Evolutionary conservation across 139 green algal genomes (phyloP), one percentile per base, ranked within the genome.

Genomic region (Pleodorina starrii): DNA sequence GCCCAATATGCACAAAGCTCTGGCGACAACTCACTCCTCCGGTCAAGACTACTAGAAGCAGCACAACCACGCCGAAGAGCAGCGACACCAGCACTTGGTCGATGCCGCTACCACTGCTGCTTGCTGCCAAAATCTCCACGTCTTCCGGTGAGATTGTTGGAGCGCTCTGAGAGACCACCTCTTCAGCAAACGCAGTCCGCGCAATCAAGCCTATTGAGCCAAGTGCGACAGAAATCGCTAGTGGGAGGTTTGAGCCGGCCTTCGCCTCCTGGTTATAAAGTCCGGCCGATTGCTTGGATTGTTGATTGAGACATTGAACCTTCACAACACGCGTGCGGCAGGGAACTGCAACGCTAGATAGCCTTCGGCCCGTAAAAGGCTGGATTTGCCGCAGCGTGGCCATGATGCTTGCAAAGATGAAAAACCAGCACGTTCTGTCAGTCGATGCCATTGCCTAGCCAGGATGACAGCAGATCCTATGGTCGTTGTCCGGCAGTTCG

Each of bases 31-130:
- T 87, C 40, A 92, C 90, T 51, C 90, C 90, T 27, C 51, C 84
- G 7, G 84, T 90, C 12, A 92, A 77, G 9, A 92, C 35, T 0
- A 51, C 51, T 21, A 92, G 68, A 19, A 92, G 84, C 35, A 51
- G 2, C 4, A 90, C 84, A 0, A 92, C 90, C 7, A 74, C 60
- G 38, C 40, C 50, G 12, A 87, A 87, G 38, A 92, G 63, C 25
- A 90, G 32, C 9, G 43, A 68, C 12, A 92, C 90, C 40, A 92
- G 0, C 27, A 85, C 21, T 42, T 63, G 29, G 14, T 82, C 74
- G 44, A 82, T 44, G 43, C 74, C 38, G 74, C 44, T 44, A 5
- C 74, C 44, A 27, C 23, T 21, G 44, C 44, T 63, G 25, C 44
- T 82, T 43, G 44, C 43, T 44, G 74, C 74, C 25, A 82, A 43